A percentile compares a stretch with the other conserved stretches of the same genome.
Conservation (phyloP, 148 eudicot genomes). For the Rhododendron williamsianum region DNA sequence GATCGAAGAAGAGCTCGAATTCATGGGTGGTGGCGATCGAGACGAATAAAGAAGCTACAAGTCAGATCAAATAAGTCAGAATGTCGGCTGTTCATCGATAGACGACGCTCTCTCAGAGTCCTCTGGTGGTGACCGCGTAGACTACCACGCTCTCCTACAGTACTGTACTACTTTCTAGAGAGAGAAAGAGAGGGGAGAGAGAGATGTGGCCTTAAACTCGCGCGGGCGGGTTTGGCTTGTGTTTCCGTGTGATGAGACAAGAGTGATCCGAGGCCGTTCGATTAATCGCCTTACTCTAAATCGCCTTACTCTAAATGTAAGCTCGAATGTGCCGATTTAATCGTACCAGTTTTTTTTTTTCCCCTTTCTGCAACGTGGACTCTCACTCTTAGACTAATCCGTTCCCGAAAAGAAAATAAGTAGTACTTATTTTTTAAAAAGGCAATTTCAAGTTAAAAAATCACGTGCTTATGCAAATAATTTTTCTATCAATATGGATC, state of each 20-base stretch:
- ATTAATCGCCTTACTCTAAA: background rate
- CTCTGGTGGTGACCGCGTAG: background rate
- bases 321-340: background rate
- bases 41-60: too few relatives aligned
- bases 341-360: too few relatives aligned
- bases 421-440: too few relatives aligned
- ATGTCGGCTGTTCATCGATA: too few relatives aligned
- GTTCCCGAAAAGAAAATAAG: too few relatives aligned
- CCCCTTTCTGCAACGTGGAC: too few relatives aligned
- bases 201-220: background rate
- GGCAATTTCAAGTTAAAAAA: too few relatives aligned
- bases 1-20: conserved; percentile 5
- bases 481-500: too few relatives aligned
- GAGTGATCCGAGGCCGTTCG: background rate
- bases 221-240: background rate
- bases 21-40: background rate
- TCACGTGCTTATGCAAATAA: too few relatives aligned
- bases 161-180: background rate
- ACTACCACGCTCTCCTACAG: background rate
- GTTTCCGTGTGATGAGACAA: background rate
- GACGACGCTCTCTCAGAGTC: background rate
- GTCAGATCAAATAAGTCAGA: too few relatives aligned
- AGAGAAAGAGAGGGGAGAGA: background rate
- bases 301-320: background rate
- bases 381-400: too few relatives aligned